Base-by-base conservation (phyloP, 2,329 filamentous ascomycete genomes). In the Microthyrium microscopicum region DNA sequence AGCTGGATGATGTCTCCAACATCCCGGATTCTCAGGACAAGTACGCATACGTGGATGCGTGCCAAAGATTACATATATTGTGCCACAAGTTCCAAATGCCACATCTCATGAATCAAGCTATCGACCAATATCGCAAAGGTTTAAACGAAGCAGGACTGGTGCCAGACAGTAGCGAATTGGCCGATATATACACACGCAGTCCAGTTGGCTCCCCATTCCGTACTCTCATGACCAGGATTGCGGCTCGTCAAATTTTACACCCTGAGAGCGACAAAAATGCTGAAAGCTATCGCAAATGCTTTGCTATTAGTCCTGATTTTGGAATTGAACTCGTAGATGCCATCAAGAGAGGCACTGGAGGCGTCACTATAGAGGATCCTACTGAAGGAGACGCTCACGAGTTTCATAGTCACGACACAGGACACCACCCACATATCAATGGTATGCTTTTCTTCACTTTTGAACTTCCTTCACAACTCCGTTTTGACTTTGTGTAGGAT, bases 211-310 rank as follows among this genome's bases (percentile, higher is more conserved):
- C 60, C 34, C 61, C 63, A 1, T 68, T 68, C 44, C 53, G 63
- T 22, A 52, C 46, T 20, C 50, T 68, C 15, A 62, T 68, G 56
- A 59, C 60, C 34, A 53, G 56, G 39, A 68, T 69, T 30, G 64
- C 64, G n/a, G 65, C 65, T 4, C 52, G 65, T 18, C 65, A 69
- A 48, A 65, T 68, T 39, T 68, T 69, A 64, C 64, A 68, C 41
- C 64, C 64, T 0, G 61, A 58, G 20, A 58, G 51, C 34, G 54
- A 64, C 26, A 57, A 58, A 36, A 56, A 66, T 43, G 58, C 62
- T 3, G 55, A 60, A 18, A 56, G 53, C 4, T 69, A 69, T 41
- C 56, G 58, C 24, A 50, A 52, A 26, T 67, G 63, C 42, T 66
- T 68, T 44, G 53, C 58, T 20, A 48, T 53, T 39, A 62, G 57